phyloP scores from a whole-genome alignment of 306 rosid species.

The Cajanus cajan region DNA sequence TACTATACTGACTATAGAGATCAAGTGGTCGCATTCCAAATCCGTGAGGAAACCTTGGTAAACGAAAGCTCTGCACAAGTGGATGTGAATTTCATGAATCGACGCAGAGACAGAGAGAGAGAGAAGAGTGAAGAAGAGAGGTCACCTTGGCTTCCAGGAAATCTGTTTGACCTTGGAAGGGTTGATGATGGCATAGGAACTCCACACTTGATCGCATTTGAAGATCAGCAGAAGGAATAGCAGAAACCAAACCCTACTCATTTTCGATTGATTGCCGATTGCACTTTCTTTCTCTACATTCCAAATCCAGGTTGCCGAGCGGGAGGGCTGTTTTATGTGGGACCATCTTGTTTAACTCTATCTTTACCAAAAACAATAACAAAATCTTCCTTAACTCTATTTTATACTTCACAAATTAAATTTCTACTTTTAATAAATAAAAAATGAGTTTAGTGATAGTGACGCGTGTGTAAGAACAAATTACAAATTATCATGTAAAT shows the following conservation, averaged over 20 bases:
- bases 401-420: no score
- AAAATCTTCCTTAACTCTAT: no score
- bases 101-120: not conserved
- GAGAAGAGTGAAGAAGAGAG: no score
- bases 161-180: slow-evolving; percentile 90
- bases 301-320: slow-evolving; percentile 9
- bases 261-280: slow-evolving; percentile 34
- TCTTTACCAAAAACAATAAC: no score
- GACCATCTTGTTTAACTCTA: not conserved
- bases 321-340: slow-evolving; percentile 17
- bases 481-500: no score
- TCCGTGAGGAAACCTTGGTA: slow-evolving; percentile 88
- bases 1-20: slow-evolving; percentile 71
- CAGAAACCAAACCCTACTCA: slow-evolving; percentile 39
- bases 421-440: no score
- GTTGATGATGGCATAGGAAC: slow-evolving; percentile 75
- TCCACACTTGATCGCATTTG: slow-evolving; percentile 31
- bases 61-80: slow-evolving; percentile 76
- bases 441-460: no score
- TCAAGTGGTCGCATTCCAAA: slow-evolving; percentile 88
- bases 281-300: not conserved
- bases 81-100: not conserved
- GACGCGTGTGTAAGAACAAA: no score
- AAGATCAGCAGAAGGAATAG: slow-evolving; percentile 30
- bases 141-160: slow-evolving; percentile 90